Conservation (phyloP, 495 filamentous ascomycete genomes). For the Staphylotrichum longicolle region DNA sequence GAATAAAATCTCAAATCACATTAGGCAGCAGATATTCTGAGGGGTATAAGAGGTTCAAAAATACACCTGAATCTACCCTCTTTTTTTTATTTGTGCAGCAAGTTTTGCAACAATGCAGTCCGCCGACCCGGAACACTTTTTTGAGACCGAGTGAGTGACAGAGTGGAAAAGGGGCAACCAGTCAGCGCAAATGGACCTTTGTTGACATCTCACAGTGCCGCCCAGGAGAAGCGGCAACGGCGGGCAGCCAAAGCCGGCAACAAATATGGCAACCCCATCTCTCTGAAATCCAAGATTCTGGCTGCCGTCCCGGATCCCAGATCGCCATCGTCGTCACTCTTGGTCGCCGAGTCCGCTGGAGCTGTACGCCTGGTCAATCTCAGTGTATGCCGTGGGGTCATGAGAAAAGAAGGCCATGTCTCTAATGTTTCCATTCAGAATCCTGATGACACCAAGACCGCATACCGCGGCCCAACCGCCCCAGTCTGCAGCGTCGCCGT, state of each 20-base stretch:
- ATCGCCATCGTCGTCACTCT: slow-evolving; percentile 56
- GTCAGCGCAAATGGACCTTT: neutral
- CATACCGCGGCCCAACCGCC: slow-evolving; percentile 71
- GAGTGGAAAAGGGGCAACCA: neutral
- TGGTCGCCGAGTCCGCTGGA: slow-evolving; percentile 80
- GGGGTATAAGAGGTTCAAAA: neutral
- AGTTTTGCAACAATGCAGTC: slow-evolving; percentile 32
- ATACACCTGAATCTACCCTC: too few relatives aligned
- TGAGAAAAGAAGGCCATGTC: too few relatives aligned
- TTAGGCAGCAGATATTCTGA: slow-evolving; percentile 11
- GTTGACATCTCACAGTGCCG: slow-evolving; percentile 51
- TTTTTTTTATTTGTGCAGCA: neutral
- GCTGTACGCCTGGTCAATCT: slow-evolving; percentile 68
- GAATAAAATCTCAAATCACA: neutral
- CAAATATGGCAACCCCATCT: slow-evolving; percentile 76
- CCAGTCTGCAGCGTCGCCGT: slow-evolving; percentile 78
- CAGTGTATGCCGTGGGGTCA: slow-evolving; percentile 59
- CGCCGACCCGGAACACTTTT: slow-evolving; percentile 61
- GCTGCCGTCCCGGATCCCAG: slow-evolving; percentile 68
- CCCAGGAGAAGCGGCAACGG: slow-evolving; percentile 67
- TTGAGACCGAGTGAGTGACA: slow-evolving; percentile 73
- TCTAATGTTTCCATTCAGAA: slow-evolving; percentile 21
- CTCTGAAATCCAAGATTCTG: slow-evolving; percentile 79
- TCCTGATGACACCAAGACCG: slow-evolving; percentile 35
- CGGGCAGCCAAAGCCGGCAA: slow-evolving; percentile 79